Conservation (phyloP, 805 yeast species). For the Teunomyces atbi region DNA sequence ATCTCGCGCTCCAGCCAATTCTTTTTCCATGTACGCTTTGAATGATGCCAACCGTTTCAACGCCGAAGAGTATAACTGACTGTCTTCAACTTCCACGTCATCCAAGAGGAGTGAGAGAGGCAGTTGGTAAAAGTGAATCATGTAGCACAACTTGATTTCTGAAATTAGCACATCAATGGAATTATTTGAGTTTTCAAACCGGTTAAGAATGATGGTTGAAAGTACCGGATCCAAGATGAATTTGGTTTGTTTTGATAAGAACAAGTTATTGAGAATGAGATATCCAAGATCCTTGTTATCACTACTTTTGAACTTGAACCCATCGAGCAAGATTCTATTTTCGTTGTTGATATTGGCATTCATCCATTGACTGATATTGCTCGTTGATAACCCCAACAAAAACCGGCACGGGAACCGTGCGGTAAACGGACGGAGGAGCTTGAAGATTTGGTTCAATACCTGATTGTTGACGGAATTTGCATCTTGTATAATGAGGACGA, state of each 20-base stretch:
- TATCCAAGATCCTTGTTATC: constrained; percentile 33
- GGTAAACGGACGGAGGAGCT: constrained; percentile 26
- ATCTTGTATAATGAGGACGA: constrained; percentile 36
- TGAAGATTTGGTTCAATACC: constrained; percentile 34
- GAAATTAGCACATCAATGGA: constrained; percentile 40
- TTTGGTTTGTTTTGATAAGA: constrained; percentile 21
- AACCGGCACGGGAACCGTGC: constrained; percentile 29
- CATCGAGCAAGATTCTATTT: constrained; percentile 24
- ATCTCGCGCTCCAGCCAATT: background rate
- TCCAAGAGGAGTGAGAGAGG: constrained; percentile 27
- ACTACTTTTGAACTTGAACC: constrained; percentile 31
- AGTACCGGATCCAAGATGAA: constrained; percentile 24
- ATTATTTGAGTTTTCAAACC: constrained; percentile 39
- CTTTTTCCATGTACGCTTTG: constrained; percentile 30
- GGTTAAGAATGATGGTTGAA: constrained; percentile 26
- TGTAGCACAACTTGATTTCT: constrained; percentile 35
- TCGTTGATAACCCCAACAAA: constrained; percentile 36
- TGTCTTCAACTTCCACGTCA: constrained; percentile 4
- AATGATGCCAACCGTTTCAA: constrained; percentile 37
- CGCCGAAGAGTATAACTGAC: constrained; percentile 17
- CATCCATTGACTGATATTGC: constrained; percentile 38
- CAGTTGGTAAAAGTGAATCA: constrained; percentile 42
- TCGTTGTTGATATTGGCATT: constrained; percentile 31
- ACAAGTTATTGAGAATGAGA: constrained; percentile 31
- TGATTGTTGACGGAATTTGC: constrained; percentile 34